Base-by-base conservation (phyloP, 257 asterid species). In the Thymus quinquecostatus region DNA sequence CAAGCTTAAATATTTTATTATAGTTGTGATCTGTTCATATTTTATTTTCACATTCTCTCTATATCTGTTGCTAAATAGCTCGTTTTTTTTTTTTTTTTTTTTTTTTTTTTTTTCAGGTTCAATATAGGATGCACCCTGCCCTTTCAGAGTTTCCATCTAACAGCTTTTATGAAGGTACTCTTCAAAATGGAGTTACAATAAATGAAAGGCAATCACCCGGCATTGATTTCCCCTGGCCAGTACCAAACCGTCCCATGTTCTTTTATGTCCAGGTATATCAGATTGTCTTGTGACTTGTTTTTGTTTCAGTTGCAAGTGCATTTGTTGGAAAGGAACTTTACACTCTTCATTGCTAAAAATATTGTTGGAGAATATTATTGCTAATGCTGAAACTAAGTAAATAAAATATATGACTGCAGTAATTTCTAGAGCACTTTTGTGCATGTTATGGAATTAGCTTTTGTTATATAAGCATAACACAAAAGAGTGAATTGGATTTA, bases 151-250 rank as follows among this genome's bases (percentile, higher is more conserved):
- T 90, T 67, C 99, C 99, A 3, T 95, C 99, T 14, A 95, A 95
- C 82, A 95, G 92, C 85, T 95, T 95, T 77, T 95, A 95, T 68
- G 97, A 95, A 86, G 99, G 99, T 10, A 95, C 98, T 59, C 98
- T 95, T 76, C 99, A 95, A 82, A 95, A 95, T 78, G 99, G 99
- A 72, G 99, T 95, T 65, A 92, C 98, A 62, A 70, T 95, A 53
- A 88, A 86, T 28, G 99, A 95, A 73, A 86, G 98, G 84, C 98
- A 87, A 78, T 89, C 96, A 50, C 88, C 95, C 65, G 99, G 99
- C 79, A 90, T 95, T 82, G 99, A 95, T 84, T 95, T 95, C 69
- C 99, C 98, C 50, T 90, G 99, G 99, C 99, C 97, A 38, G 96
- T 95, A 74, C 98, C 99, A 38, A 90, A 88, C 79, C 90, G 98